phyloP scores from a whole-genome alignment of 2,329 filamentous ascomycete species.

The Fusarium sp. region DNA sequence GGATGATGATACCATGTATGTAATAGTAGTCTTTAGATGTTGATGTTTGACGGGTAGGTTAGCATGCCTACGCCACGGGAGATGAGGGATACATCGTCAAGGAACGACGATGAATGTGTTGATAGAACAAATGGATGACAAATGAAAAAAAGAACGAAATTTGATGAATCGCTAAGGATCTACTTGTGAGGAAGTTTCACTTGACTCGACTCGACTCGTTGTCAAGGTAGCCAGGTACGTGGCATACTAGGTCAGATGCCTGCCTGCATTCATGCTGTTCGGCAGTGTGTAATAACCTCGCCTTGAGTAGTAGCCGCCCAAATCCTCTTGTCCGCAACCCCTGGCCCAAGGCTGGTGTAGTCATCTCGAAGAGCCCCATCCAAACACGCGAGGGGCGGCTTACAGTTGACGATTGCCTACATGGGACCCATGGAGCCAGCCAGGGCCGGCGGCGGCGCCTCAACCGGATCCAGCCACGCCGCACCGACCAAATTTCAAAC shows the following conservation, averaged over 20 bases:
- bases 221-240: neutral
- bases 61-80: neutral
- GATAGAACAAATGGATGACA: slow-evolving; percentile 23
- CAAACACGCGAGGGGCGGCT: slow-evolving; percentile 1
- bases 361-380: neutral
- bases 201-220: neutral
- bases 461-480: slow-evolving; percentile 23
- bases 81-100: slow-evolving; percentile 2
- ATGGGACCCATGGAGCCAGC: slow-evolving; percentile 1
- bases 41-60: slow-evolving; percentile 8
- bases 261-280: neutral
- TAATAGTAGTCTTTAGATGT: slow-evolving; percentile 26
- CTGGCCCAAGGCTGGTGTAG: neutral
- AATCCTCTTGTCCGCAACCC: neutral
- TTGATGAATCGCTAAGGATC: neutral
- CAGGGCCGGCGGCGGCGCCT: slow-evolving; percentile 27
- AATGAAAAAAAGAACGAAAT: neutral
- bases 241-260: neutral
- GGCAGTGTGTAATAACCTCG: neutral
- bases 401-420: neutral
- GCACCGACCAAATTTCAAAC: slow-evolving; percentile 17
- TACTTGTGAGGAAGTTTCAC: neutral
- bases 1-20: slow-evolving; percentile 35
- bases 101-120: neutral
- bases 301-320: neutral